Evolutionary conservation across 768 basidiomycete species (phyloP), one percentile per base, ranked within the genome.

Genomic region (Pleurotus djamor): DNA sequence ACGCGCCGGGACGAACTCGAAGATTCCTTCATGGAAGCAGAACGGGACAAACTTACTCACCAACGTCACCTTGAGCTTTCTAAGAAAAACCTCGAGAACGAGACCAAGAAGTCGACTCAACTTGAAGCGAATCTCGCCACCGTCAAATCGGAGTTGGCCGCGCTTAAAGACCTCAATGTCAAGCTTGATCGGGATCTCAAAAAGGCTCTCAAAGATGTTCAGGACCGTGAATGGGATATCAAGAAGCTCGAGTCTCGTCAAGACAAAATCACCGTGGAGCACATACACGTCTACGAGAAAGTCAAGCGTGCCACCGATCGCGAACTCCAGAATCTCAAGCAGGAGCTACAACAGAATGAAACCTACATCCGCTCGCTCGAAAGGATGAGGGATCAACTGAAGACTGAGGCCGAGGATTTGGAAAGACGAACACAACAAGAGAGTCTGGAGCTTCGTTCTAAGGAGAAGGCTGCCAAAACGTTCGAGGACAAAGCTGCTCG

Each of bases 241-340:
- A 91, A 87, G 63, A 90, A 96, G 63, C 75, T 98, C 7, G 87
- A 91, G 55, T 89, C 91, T 2, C 86, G 83, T 68, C 91, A 97
- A 68, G 94, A 98, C 77, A 98, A 96, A 77, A 97, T 92, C n/a
- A 96, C 97, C 60, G 95, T 98, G 47, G 96, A 98, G 72, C 96
- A 98, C 67, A 93, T 97, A 28, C 89, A 98, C 69, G 96, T 98
- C 33, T 81, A 96, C 9, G 95, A 98, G 70, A 92, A 96, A 69
- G 96, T 96, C 13, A 98, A 98, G 72, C 87, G 87, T 37, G 87
- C 96, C 59, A 96, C 96, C 1, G 96, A 98, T 69, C 85, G 90
- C 41, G 93, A 97, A 68, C 84, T 98, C 13, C 84, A 79, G 16
- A 91, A 92, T 2, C 90, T 94, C 0, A 88, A 91, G 58, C 72